phyloP scores from a whole-genome alignment of 192 early-diverging fungal genomes.

The Backusella liffmaniae region DNA sequence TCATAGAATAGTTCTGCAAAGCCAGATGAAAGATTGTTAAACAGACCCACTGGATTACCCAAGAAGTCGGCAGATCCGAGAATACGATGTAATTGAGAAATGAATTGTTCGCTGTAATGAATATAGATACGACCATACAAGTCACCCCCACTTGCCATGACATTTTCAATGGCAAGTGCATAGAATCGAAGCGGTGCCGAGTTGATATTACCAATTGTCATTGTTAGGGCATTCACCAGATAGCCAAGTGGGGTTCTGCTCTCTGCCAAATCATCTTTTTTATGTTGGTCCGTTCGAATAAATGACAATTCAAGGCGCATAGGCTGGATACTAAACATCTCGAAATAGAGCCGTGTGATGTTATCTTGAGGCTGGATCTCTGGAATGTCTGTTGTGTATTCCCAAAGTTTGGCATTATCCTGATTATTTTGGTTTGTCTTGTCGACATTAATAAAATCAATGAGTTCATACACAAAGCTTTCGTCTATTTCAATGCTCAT shows the following conservation, averaged over 20 bases:
- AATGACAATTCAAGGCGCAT: conserved; percentile 97
- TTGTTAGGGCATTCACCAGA: conserved; percentile 85
- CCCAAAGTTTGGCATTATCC: conserved; percentile 36
- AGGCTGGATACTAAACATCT: conserved; percentile 90
- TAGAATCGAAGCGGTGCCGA: conserved; percentile 89
- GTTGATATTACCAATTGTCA: conserved; percentile 98
- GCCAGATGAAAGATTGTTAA: conserved; percentile 93
- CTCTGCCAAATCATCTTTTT: conserved; percentile 54
- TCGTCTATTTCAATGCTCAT: conserved; percentile 94
- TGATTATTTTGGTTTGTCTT: conserved; percentile 49
- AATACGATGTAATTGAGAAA: conserved; percentile 86
- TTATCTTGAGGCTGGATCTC: conserved; percentile 68
- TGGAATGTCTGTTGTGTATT: conserved; percentile 63
- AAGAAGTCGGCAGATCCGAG: conserved; percentile 95
- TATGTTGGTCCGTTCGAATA: conserved; percentile 71
- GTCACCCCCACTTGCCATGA: conserved; percentile 75
- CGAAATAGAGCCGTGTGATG: conserved; percentile 86
- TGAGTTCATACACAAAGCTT: conserved; percentile 81
- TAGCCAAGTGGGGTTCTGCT: conserved; percentile 56
- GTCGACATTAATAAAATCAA: conserved; percentile 84
- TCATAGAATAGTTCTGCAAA: conserved; percentile 98
- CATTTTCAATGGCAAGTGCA: conserved; percentile 84
- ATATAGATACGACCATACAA: conserved; percentile 76
- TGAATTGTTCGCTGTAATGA: conserved; percentile 88
- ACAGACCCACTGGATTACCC: conserved; percentile 97